phyloP scores from a whole-genome alignment of 2,329 filamentous ascomycete genomes.

The Aspergillus amoenus region DNA sequence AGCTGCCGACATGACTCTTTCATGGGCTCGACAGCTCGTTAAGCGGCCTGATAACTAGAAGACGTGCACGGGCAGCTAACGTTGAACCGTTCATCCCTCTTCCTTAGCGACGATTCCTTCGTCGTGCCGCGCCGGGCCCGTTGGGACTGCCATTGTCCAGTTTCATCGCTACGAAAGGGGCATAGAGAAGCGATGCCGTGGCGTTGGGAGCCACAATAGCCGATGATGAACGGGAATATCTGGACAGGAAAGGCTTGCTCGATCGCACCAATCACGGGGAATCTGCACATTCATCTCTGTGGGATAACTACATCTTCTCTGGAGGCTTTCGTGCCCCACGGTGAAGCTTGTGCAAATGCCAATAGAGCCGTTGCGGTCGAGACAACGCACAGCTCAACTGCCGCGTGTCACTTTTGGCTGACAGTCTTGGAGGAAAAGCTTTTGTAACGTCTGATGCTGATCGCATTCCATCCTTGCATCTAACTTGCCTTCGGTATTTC shows the following conservation, averaged over 20 bases:
- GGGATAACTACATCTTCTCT: not conserved
- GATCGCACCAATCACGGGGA: not conserved
- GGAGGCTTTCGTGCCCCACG: not conserved
- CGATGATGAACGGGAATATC: not conserved
- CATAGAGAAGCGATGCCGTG: not conserved
- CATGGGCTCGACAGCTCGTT: too few species aligned
- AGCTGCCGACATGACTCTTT: too few species aligned
- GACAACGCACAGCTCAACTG: not conserved
- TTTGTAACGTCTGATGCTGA: too few species aligned
- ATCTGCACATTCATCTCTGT: not conserved
- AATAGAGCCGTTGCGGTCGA: not conserved
- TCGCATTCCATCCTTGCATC: too few species aligned
- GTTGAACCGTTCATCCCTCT: not conserved
- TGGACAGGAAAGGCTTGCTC: not conserved
- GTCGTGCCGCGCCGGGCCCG: not conserved
- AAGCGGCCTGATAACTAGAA: not conserved
- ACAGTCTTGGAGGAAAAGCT: too few species aligned
- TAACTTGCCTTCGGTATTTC: too few species aligned
- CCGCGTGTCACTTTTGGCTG: too few species aligned
- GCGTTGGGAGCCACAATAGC: not conserved
- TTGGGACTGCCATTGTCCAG: not conserved
- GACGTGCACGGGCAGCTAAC: not conserved
- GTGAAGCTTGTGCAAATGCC: not conserved
- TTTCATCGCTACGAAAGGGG: not conserved
- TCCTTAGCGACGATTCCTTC: not conserved